phyloP scores from a whole-genome alignment of 2,329 filamentous ascomycete genomes.

The Clonostachys solani region DNA sequence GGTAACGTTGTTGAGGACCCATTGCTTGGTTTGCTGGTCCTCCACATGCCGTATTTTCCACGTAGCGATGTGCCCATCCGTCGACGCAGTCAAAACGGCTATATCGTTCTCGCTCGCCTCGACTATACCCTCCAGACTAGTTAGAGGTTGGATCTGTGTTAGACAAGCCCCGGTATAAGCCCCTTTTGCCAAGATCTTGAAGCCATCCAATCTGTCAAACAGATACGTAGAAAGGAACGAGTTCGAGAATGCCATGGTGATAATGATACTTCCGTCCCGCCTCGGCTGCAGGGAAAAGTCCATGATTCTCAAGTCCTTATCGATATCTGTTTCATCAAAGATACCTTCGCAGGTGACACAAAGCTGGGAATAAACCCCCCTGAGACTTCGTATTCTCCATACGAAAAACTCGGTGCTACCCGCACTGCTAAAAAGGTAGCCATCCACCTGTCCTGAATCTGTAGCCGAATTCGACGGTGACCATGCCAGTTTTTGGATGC shows the following conservation, averaged over 20 bases:
- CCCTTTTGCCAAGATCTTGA: conserved; percentile 46
- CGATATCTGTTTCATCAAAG: conserved; percentile 42
- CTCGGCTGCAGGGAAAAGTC: conserved; percentile 59
- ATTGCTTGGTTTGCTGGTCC: conserved; percentile 7
- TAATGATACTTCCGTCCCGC: conserved; percentile 35
- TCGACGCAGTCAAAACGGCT: conserved; percentile 64
- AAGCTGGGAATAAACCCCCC: neutral
- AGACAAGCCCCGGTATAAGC: conserved; percentile 71
- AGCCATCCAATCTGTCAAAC: conserved; percentile 36
- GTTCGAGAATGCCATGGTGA: conserved; percentile 79
- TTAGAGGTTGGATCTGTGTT: conserved; percentile 50
- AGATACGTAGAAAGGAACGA: conserved; percentile 65
- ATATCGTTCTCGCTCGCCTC: conserved; percentile 13
- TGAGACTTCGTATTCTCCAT: conserved; percentile 57
- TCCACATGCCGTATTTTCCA: conserved; percentile 42
- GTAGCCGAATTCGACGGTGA: conserved; percentile 45
- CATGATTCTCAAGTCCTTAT: conserved; percentile 73
- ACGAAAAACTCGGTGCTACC: conserved; percentile 87
- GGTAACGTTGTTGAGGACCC: conserved; percentile 19
- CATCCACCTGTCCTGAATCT: conserved; percentile 3
- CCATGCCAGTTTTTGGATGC: conserved; percentile 80
- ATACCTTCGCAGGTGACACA: conserved; percentile 52
- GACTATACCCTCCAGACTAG: conserved; percentile 17
- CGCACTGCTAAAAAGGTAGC: conserved; percentile 78
- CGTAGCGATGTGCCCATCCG: conserved; percentile 71